Evolutionary conservation across 345 rosid genomes (phyloP), one percentile per base, ranked within the genome.

Genomic region (Ailanthus altissimus): DNA sequence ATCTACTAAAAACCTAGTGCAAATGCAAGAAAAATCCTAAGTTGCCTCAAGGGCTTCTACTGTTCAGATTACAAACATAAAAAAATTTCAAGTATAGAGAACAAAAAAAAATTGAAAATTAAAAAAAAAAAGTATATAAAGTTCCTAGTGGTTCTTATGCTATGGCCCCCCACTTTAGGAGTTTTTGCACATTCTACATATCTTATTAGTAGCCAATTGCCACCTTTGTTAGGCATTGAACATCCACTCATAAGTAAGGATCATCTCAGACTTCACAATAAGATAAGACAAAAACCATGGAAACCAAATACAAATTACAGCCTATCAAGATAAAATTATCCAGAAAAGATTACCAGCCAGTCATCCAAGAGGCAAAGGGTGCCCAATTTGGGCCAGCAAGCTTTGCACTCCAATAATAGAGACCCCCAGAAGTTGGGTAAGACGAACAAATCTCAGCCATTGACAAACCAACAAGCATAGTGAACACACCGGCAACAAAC

Each of bases 401-500:
- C 91, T 83, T 92, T 65, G 99, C 99, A 84, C 99, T 96, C 99
- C 99, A 96, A 75, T 92, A 96, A 80, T 96, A 96, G 57, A 96
- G 94, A 54, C 99, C 99, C 26, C 99, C 97, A 20, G 98, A 96
- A 66, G 99, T 96, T 13, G 99, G 99, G 79, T 89, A 93, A 53
- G 99, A 87, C 38, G 98, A 96, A 78, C 99, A 96, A 77, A 96
- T 93, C 86, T 96, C 98, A 67, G 97, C 99, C 98, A 96, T 93
- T 8, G 99, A 87, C 38, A 84, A 75, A 8, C 97, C 98, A 45
- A 93, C 98, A 77, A 86, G 72, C 99, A 96, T 89, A 50, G 98
- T 96, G 86, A 96, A 93, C 0, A 42, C 43, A 58, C 99, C 94
- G 0, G 97, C 93, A 21, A 93, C 70, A 47, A 96, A 84, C 99